Conservation (phyloP, 2,329 filamentous ascomycete genomes). For the Fusarium oligoseptatum region DNA sequence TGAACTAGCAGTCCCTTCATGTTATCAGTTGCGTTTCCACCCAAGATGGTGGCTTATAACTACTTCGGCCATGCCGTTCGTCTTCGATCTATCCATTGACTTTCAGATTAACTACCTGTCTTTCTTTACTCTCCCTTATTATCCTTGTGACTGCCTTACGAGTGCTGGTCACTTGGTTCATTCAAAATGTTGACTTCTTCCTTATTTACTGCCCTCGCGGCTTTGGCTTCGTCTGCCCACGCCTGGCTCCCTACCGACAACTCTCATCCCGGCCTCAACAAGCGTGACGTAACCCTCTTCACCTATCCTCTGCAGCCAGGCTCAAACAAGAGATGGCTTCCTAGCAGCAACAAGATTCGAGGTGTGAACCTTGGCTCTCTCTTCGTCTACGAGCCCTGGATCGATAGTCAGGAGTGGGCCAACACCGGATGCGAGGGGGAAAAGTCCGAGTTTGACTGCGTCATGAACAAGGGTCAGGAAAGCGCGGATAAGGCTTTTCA, state of each 20-base stretch:
- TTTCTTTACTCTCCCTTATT: neutral
- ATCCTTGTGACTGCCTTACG: neutral
- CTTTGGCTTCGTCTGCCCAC: constrained; percentile 27
- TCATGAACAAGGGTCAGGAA: constrained; percentile 61
- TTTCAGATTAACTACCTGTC: neutral
- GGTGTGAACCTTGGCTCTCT: constrained; percentile 68
- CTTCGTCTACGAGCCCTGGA: constrained; percentile 69
- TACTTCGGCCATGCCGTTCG: neutral
- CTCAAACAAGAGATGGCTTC: constrained; percentile 26
- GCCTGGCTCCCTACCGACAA: constrained; percentile 37
- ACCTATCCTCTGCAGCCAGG: neutral
- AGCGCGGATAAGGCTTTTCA: constrained; percentile 61
- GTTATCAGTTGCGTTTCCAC: neutral
- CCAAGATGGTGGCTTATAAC: neutral
- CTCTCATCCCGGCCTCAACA: neutral
- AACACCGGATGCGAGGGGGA: constrained; percentile 60
- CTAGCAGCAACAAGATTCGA: constrained; percentile 58
- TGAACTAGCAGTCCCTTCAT: constrained; percentile 12
- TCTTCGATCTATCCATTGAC: neutral
- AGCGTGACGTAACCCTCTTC: constrained; percentile 22
- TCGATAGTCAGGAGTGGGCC: constrained; percentile 60
- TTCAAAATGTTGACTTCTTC: constrained; percentile 25
- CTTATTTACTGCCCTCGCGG: constrained; percentile 24
- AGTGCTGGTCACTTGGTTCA: neutral
- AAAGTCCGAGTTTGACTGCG: constrained; percentile 68